Percentiles rank a stretch among this genome's conserved stretches.
These are phyloP conservation scores for Daldinia vernicosa DNA, from an alignment of 495 filamentous ascomycete species.

Conservation along the genomic window DNA sequence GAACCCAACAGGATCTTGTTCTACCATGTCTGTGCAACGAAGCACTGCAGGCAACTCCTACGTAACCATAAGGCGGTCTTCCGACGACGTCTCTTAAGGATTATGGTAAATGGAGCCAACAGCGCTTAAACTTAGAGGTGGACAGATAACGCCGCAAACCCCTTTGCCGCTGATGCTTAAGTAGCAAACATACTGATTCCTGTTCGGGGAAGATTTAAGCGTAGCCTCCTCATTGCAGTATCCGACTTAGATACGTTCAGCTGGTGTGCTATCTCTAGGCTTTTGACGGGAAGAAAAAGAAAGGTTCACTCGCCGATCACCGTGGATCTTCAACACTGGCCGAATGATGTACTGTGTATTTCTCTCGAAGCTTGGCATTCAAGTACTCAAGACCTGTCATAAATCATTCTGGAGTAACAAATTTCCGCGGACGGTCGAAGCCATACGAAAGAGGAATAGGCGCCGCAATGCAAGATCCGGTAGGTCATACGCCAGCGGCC, in stretches of 20 bases:
- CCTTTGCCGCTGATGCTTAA: not conserved
- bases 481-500: not conserved
- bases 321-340: not conserved
- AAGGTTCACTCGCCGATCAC: not conserved
- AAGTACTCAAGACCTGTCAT: slow-evolving; percentile 10
- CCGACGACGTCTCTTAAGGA: slow-evolving; percentile 2
- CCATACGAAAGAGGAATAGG: not conserved
- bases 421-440: not conserved
- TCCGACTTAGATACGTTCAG: not conserved
- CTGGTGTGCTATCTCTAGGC: not conserved
- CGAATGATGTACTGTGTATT: not conserved
- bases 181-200: not conserved
- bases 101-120: not conserved
- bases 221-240: not conserved
- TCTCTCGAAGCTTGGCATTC: not conserved
- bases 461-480: slow-evolving; percentile 14
- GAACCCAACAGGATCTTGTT: slow-evolving; percentile 11
- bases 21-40: slow-evolving; percentile 10
- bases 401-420: slow-evolving; percentile 17
- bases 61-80: not conserved
- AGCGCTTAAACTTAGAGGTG: not conserved
- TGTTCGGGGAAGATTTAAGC: not conserved
- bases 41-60: slow-evolving; percentile 11
- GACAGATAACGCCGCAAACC: not conserved
- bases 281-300: not conserved